Evolutionary conservation across 2,329 filamentous ascomycete genomes (phyloP).

Genomic region (Penicillium sp.): DNA sequence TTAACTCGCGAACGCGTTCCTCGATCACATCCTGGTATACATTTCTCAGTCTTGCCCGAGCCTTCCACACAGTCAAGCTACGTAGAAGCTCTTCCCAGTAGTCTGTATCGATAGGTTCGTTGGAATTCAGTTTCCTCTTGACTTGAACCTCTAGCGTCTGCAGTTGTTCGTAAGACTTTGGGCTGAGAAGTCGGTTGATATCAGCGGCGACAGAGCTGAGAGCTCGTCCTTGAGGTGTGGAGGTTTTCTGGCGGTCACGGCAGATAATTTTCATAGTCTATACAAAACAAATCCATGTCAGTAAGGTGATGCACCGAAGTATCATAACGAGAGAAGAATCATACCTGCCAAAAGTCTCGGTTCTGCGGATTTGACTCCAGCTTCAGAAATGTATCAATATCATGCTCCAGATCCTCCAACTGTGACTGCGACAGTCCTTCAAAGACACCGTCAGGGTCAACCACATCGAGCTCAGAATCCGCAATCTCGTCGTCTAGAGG

Average conservation of each 20-base stretch:
- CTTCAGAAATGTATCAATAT: conserved; percentile 76
- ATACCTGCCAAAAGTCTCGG: conserved; percentile 79
- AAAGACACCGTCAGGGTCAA: conserved; percentile 79
- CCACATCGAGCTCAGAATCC: conserved; percentile 74
- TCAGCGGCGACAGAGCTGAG: conserved; percentile 81
- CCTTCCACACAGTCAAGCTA: conserved; percentile 86
- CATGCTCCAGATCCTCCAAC: conserved; percentile 74
- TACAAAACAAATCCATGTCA: conserved; percentile 8
- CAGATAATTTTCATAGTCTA: conserved; percentile 82
- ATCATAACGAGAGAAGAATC: conserved; percentile 18
- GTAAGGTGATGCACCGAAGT: neutral
- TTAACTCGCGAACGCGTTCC: conserved; percentile 66
- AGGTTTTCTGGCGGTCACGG: conserved; percentile 70
- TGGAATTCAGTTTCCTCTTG: conserved; percentile 77
- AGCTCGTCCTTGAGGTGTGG: conserved; percentile 69
- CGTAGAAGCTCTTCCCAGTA: conserved; percentile 95
- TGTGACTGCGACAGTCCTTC: conserved; percentile 68
- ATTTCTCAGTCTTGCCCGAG: conserved; percentile 77
- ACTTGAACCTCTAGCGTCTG: conserved; percentile 85
- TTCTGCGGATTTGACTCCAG: conserved; percentile 79
- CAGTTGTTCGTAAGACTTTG: conserved; percentile 86
- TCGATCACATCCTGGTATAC: conserved; percentile 76
- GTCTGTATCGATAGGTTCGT: conserved; percentile 92
- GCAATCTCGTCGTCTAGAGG: conserved; percentile 78
- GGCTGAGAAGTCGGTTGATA: conserved; percentile 81